Evolutionary conservation across 1,284 basidiomycete species (phyloP), one percentile per base, ranked within the genome.

Genomic region (Crepidotus sp.): DNA sequence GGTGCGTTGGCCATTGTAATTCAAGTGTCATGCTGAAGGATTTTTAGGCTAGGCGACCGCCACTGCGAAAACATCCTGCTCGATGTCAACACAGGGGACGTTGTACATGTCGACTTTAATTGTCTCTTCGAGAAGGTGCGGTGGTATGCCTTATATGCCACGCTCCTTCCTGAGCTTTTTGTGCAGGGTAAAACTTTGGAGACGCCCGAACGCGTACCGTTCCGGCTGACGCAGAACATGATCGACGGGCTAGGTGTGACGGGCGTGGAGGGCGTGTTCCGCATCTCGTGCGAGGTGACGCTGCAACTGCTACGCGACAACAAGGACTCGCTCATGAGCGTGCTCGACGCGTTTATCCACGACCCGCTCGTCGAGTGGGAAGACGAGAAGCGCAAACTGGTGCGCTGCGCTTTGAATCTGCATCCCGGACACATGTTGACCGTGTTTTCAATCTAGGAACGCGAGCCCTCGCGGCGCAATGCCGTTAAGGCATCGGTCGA

Each of bases 341-440:
- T 98, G 1, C 74, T 99, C 29, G 95, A 98, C 59, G 90, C 96
- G 0, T 98, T 98, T 63, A 82, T 98, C 26, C 96, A 98, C 57
- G 96, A 99, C 62, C 96, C 96, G 1, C 73, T 99, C 2, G 86
- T 95, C 22, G 96, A 99, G 64, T 98, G 93, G 89, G 85, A 92
- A 49, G 83, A 89, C 40, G 77, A 84, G 57, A 78, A 76, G 52
- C 69, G 77, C 4, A 79, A 73, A 56, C 59, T 74, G 59, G 80
- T 80, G 41, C 32, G 65, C 47, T 15, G 15, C 9, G 41, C 11
- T 35, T 19, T 19, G 18, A 9, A 24, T 10, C 21, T 11, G 21
- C 21, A 14, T 32, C 21, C 14, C n/a, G 14, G 17, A n/a, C 40
- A 42, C n/a, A 33, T 19, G 11, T 18, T 46, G 13, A 22, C 33